Evolutionary conservation across 2,329 filamentous ascomycete genomes (phyloP), one percentile per base, ranked within the genome.

Genomic region (Epichloe hybrida): DNA sequence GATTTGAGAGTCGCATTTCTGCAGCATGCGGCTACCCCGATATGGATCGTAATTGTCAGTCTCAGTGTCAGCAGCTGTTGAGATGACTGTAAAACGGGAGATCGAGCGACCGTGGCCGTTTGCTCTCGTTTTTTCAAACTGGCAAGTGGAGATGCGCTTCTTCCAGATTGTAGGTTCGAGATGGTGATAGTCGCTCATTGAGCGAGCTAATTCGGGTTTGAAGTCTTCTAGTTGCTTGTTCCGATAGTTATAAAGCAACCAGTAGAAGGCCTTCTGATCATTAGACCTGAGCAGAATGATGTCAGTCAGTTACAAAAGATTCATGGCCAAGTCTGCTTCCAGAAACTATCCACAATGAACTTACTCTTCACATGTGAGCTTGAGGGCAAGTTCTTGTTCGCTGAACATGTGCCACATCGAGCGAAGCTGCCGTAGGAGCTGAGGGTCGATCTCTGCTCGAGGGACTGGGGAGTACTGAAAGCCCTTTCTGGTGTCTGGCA

Each of bases 191-290:
- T 97, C 91, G 66, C 89, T 95, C 51, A 84, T 78, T 1, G 91
- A 95, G 62, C 93, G 86, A n/a, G 80, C 80, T 50, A 96, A 71
- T 21, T 86, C 79, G 34, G 83, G 81, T 53, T 84, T 84, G 62
- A 93, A 97, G 61, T 95, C 87, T 63, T 97, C 90, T 2, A 95
- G 68, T 58, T 93, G 84, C 55, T 88, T 82, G 56, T 95, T 83
- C 43, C 87, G 80, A 64, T 95, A 94, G 64, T 84, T 85, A 56
- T 84, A 69, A 7, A 98, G 76, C 20, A 94, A 77, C 67, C 82
- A 85, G 66, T 97, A 98, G 66, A 97, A 96, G 57, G 91, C 77
- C 62, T 95, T 95, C 63, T 96, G 89, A 50, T 95, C 88, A 56
- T 95, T 97, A 4, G 79, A 73, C 56, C 86, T 91, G 35, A 5